Evolutionary conservation across 179 eudicot species (phyloP).

Genomic region (Carnegiea gigantea): DNA sequence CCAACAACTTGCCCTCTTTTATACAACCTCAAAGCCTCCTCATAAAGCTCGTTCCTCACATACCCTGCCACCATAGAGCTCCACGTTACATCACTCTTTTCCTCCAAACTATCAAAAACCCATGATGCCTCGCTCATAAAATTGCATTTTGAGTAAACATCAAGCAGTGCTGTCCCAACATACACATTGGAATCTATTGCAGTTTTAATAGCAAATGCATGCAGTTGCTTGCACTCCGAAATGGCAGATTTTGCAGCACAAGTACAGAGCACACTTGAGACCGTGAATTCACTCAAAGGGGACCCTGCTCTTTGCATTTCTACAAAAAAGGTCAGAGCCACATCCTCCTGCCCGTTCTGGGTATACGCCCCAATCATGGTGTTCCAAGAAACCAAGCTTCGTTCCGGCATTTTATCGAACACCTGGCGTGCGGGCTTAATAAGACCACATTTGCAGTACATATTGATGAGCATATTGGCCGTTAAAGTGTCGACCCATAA

Average conservation of each 20-base stretch:
- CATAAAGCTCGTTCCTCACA: slow-evolving; percentile 61
- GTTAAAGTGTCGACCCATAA: slow-evolving; percentile 41
- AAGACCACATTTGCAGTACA: slow-evolving; percentile 67
- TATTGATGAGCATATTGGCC: slow-evolving; percentile 60
- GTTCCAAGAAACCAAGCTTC: slow-evolving; percentile 72
- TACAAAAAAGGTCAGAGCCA: slow-evolving; percentile 49
- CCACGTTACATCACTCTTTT: slow-evolving; percentile 69
- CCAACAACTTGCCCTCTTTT: slow-evolving; percentile 36
- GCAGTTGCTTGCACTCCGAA: slow-evolving; percentile 61
- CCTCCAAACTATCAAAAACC: slow-evolving; percentile 57
- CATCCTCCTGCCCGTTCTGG: slow-evolving; percentile 39
- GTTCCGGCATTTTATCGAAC: slow-evolving; percentile 63
- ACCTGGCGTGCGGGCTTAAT: slow-evolving; percentile 46
- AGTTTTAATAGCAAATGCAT: slow-evolving; percentile 53
- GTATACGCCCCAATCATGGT: slow-evolving; percentile 66
- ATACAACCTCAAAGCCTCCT: slow-evolving; percentile 60
- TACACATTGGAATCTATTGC: slow-evolving; percentile 46
- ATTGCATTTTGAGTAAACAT: slow-evolving; percentile 63
- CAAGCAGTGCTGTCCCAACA: slow-evolving; percentile 76
- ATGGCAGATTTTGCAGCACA: slow-evolving; percentile 61
- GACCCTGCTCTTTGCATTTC: slow-evolving; percentile 50
- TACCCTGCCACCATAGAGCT: slow-evolving; percentile 74
- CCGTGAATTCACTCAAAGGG: slow-evolving; percentile 51
- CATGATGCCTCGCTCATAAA: slow-evolving; percentile 46
- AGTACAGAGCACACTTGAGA: slow-evolving; percentile 69